phyloP scores from a whole-genome alignment of 805 yeast genomes.

The Metschnikowia kunwiensis region DNA sequence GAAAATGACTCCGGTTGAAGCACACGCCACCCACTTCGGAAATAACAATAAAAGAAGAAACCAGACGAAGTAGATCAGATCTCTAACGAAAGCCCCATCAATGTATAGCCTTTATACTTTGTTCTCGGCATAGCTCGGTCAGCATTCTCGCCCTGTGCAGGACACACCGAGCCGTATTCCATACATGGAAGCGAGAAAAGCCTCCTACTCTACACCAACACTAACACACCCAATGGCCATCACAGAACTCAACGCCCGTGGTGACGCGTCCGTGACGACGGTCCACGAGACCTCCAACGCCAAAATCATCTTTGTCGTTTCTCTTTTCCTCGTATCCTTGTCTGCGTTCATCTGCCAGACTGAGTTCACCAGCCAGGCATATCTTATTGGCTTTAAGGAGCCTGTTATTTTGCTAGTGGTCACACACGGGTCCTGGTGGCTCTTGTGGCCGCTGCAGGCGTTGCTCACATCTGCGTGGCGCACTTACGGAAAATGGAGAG shows the following conservation, averaged over 20 bases:
- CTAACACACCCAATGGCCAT: constrained; percentile 29
- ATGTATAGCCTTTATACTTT: too few relatives aligned
- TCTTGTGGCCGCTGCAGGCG: constrained; percentile 70
- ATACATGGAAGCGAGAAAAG: too few relatives aligned
- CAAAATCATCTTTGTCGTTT: constrained; percentile 34
- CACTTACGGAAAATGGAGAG: constrained; percentile 29
- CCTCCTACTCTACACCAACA: too few relatives aligned
- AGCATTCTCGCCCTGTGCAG: too few relatives aligned
- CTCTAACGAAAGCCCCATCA: too few relatives aligned
- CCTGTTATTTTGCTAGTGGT: constrained; percentile 64
- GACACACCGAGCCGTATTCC: too few relatives aligned
- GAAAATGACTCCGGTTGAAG: too few relatives aligned
- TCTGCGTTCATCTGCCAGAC: constrained; percentile 74
- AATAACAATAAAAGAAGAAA: too few relatives aligned
- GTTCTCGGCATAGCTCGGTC: too few relatives aligned
- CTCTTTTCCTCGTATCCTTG: constrained; percentile 35
- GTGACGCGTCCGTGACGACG: constrained; percentile 22
- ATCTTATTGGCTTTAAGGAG: constrained; percentile 56
- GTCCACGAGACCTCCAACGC: constrained; percentile 30
- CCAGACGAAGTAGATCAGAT: too few relatives aligned
- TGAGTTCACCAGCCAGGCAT: constrained; percentile 70
- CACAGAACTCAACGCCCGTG: constrained; percentile 28
- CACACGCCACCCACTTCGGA: too few relatives aligned
- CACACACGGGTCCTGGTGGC: constrained; percentile 78
- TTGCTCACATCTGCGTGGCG: constrained; percentile 46